These are phyloP conservation scores for Sistotremastrum suecicum DNA, from an alignment of 768 basidiomycete genomes.

Conservation along the genomic window DNA sequence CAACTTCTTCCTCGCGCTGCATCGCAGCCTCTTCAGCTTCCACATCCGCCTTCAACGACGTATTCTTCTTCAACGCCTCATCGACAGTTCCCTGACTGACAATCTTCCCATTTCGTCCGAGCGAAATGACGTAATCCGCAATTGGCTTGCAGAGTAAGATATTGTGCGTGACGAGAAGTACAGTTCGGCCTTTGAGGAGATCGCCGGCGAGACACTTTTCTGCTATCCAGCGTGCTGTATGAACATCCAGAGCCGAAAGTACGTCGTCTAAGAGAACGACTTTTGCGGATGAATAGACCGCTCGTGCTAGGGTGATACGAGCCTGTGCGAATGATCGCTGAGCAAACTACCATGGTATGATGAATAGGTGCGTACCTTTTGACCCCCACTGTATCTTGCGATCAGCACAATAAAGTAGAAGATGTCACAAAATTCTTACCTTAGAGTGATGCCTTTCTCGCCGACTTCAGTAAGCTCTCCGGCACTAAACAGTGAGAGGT, in stretches of 20 bases:
- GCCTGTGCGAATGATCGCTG: slow-evolving; percentile 23
- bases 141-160: slow-evolving; percentile 75
- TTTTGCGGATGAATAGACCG: slow-evolving; percentile 27
- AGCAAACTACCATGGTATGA: too few species aligned
- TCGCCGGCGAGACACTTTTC: slow-evolving; percentile 65
- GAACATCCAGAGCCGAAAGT: slow-evolving; percentile 27
- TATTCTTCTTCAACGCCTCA: slow-evolving; percentile 8
- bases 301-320: slow-evolving; percentile 30
- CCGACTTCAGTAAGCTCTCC: slow-evolving; percentile 25
- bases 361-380: slow-evolving; percentile 23
- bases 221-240: slow-evolving; percentile 22
- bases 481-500: slow-evolving; percentile 19
- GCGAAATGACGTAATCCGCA: slow-evolving; percentile 68
- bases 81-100: slow-evolving; percentile 7
- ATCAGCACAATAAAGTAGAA: neutral
- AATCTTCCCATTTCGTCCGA: slow-evolving; percentile 29
- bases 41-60: slow-evolving; percentile 1
- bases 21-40: slow-evolving; percentile 7
- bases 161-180: slow-evolving; percentile 88
- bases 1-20: slow-evolving; percentile 7
- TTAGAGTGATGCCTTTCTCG: slow-evolving; percentile 30
- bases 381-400: slow-evolving; percentile 19
- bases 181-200: slow-evolving; percentile 59
- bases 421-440: slow-evolving; percentile 3
- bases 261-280: slow-evolving; percentile 38